Evolutionary conservation across 2,329 filamentous ascomycete genomes (phyloP).

Genomic region (Colletotrichum tanaceti): DNA sequence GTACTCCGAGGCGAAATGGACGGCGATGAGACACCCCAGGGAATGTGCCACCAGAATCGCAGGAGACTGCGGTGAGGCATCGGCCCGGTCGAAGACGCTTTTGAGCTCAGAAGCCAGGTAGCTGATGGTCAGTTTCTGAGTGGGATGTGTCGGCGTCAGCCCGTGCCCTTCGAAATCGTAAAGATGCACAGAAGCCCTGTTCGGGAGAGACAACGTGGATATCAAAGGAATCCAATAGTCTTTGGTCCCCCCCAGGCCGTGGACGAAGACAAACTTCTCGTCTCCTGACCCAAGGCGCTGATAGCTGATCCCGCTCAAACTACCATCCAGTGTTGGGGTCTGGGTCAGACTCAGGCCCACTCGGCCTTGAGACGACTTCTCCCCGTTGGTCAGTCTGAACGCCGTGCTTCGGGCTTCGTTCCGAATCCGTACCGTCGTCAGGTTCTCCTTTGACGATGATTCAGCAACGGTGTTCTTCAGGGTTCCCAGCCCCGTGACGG

Average conservation of each 20-base stretch:
- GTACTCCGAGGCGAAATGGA: constrained; percentile 54
- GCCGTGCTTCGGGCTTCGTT: not conserved
- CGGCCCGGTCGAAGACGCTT: constrained; percentile 51
- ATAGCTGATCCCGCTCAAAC: constrained; percentile 52
- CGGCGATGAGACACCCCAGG: constrained; percentile 62
- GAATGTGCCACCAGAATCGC: constrained; percentile 62
- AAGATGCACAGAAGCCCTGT: constrained; percentile 53
- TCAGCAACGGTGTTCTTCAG: constrained; percentile 53
- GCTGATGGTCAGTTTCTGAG: constrained; percentile 54
- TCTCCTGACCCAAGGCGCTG: constrained; percentile 46
- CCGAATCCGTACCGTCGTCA: constrained; percentile 43
- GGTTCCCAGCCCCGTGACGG: constrained; percentile 55
- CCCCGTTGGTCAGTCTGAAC: constrained; percentile 37
- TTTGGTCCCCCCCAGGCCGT: constrained; percentile 63
- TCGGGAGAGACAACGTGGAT: constrained; percentile 46
- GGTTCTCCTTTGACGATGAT: constrained; percentile 42
- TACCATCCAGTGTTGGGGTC: constrained; percentile 49
- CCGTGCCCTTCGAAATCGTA: constrained; percentile 69
- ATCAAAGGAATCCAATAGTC: constrained; percentile 60
- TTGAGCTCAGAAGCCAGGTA: constrained; percentile 58
- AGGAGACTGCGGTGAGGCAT: constrained; percentile 44
- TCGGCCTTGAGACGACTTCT: constrained; percentile 39
- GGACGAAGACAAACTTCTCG: constrained; percentile 61
- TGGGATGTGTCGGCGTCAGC: constrained; percentile 61
- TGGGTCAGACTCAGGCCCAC: too few species aligned